These are phyloP conservation scores for Gymnopilus junonius DNA, from an alignment of 768 basidiomycete species.

Conservation along the genomic window DNA sequence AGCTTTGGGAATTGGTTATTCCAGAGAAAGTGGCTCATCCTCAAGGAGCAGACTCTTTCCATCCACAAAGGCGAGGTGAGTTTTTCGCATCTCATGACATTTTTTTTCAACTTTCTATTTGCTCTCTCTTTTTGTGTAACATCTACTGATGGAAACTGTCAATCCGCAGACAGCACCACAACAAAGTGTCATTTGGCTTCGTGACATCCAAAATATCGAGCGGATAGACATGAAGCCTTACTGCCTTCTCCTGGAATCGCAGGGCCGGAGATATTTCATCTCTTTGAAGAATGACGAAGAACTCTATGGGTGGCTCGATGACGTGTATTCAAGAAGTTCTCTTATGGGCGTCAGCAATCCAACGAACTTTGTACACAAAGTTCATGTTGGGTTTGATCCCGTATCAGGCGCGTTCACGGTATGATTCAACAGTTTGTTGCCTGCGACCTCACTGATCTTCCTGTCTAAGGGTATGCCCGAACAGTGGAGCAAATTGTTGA, in stretches of 20 bases:
- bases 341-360: constrained; percentile 93
- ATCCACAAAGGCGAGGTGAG: constrained; percentile 94
- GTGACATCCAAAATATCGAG: constrained; percentile 86
- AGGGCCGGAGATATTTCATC: constrained; percentile 80
- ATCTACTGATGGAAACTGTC: constrained; percentile 12
- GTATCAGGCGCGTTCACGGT: constrained; percentile 93
- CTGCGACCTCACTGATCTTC: constrained; percentile 2
- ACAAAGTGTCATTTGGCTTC: constrained; percentile 66
- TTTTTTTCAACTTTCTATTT: not conserved
- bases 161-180: constrained; percentile 50
- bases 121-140: not conserved
- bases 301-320: constrained; percentile 98
- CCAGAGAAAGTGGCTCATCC: constrained; percentile 87
- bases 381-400: constrained; percentile 97
- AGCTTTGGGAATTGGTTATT: constrained; percentile 92
- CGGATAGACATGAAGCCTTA: constrained; percentile 95
- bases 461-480: constrained; percentile 87
- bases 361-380: constrained; percentile 98
- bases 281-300: constrained; percentile 94
- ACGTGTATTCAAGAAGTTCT: constrained; percentile 91
- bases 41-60: constrained; percentile 77
- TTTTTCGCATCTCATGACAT: not conserved
- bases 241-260: constrained; percentile 86
- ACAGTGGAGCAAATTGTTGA: constrained; percentile 97
- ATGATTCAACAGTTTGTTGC: constrained; percentile 34